These are phyloP conservation scores for Candida loeiensis DNA, from an alignment of 805 yeast genomes.

Conservation along the genomic window DNA sequence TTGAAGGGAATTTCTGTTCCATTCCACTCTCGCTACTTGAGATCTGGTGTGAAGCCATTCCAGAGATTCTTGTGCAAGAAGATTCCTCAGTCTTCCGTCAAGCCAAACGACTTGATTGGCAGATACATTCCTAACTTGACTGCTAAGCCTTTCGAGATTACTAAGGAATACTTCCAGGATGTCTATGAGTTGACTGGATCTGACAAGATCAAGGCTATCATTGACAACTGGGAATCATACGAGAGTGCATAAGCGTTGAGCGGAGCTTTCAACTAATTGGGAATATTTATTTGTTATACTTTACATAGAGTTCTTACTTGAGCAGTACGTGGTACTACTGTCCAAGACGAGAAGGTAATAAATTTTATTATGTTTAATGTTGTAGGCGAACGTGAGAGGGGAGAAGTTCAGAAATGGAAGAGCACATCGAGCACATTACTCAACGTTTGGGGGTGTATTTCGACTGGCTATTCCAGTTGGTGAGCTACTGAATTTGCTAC, in stretches of 20 bases:
- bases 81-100: slow-evolving; percentile 90
- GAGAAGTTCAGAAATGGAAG: no score
- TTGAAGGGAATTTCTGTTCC: slow-evolving; percentile 99
- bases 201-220: slow-evolving; percentile 81
- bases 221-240: slow-evolving; percentile 94
- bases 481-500: background rate
- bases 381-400: background rate
- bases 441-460: background rate
- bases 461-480: background rate
- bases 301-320: slow-evolving; percentile 1
- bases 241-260: slow-evolving; percentile 40
- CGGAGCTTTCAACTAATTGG: slow-evolving; percentile 2
- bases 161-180: slow-evolving; percentile 95
- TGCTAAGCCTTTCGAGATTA: slow-evolving; percentile 92
- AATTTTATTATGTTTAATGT: background rate
- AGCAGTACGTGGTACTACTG: slow-evolving; percentile 18
- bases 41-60: slow-evolving; percentile 99
- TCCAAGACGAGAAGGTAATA: background rate
- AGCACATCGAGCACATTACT: no score
- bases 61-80: slow-evolving; percentile 95
- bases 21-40: slow-evolving; percentile 97
- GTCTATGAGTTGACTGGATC: slow-evolving; percentile 90
- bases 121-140: slow-evolving; percentile 98
- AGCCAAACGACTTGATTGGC: slow-evolving; percentile 88
- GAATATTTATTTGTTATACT: slow-evolving; percentile 3